These are phyloP conservation scores for Phyllosticta citrichinensis DNA, from an alignment of 2,329 filamentous ascomycete species.

Conservation along the genomic window DNA sequence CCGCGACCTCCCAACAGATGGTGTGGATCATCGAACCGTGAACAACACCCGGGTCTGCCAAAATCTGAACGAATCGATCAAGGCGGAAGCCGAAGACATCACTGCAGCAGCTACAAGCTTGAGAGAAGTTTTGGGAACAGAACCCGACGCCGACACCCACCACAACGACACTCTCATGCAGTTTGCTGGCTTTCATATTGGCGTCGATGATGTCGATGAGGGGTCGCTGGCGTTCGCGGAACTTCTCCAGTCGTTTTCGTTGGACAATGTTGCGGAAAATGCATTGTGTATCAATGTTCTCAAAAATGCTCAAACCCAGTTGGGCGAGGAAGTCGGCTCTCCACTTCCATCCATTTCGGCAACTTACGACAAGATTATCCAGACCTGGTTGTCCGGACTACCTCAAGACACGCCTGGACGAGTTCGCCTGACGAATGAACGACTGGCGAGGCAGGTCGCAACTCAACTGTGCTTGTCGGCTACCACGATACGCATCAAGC, in stretches of 20 bases:
- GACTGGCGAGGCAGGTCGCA: slow-evolving; percentile 24
- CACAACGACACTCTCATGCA: slow-evolving; percentile 11
- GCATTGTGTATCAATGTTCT: neutral
- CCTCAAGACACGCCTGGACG: slow-evolving; percentile 17
- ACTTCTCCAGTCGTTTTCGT: slow-evolving; percentile 11
- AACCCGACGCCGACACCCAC: neutral
- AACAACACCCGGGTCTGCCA: neutral
- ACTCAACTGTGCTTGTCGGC: slow-evolving; percentile 29
- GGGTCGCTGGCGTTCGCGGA: slow-evolving; percentile 18
- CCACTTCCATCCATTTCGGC: slow-evolving; percentile 14
- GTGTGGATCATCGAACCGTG: neutral
- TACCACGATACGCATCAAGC: slow-evolving; percentile 12
- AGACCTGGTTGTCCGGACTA: slow-evolving; percentile 23
- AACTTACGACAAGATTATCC: slow-evolving; percentile 24
- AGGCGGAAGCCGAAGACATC: neutral
- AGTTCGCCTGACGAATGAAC: slow-evolving; percentile 22
- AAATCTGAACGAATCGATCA: neutral
- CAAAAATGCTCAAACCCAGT: neutral
- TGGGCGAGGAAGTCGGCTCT: neutral
- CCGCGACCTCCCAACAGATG: neutral
- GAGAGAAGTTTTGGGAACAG: neutral
- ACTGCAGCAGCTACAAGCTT: neutral
- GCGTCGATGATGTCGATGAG: slow-evolving; percentile 23
- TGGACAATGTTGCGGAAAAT: neutral
- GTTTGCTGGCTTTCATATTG: slow-evolving; percentile 12